Base-by-base conservation (phyloP, 495 filamentous ascomycete genomes). In the Neurospora discreta region DNA sequence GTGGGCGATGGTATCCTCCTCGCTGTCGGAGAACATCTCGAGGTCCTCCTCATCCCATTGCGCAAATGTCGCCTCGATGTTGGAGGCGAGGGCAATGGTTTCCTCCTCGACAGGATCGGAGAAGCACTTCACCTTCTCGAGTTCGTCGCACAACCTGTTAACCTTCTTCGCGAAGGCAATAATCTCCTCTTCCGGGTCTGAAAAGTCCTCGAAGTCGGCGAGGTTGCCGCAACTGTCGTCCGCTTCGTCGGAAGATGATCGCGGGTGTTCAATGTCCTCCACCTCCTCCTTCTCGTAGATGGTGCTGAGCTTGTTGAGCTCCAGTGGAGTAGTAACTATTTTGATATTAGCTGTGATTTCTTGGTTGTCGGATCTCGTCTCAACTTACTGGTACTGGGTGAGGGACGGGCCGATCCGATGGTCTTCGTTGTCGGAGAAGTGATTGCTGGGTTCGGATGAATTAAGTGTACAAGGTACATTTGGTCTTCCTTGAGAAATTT, bases 1-100 rank as follows among this genome's bases (percentile, higher is more conserved):
- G 0, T 33, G 2, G 0, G 52, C 26, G 0, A 60, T 9, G 0
- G 0, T 13, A 3, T 60, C 23, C 0, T 60, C 52, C 3, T 60
- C 52, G 0, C 0, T 3, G 26, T 60, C 52, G 0, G 26, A 33
- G 26, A 52, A 52, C 0, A 1, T 0, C 1, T 18, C 52, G 0
- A 60, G 15, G 0, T 60, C 52, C 7, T 60, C 52, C 6, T 18
- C 15, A 0, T 60, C 26, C 52, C 52, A 60, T 9, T 60, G 15
- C 3, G 0, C 2, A 2, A 60, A 60, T 0, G 52, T 33, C 0
- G 26, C 52, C 2, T 60, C 52, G 2, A 16, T 16, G 0, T 60
- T 26, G 3, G 1, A 1, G 2, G 26, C 52, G 0, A 60, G 52
- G 1, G 13, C 23, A 6, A 60, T 60, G 6, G 26, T 60, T 6